These are phyloP conservation scores for Cyathus striatus DNA, from an alignment of 768 basidiomycete genomes.

Conservation along the genomic window DNA sequence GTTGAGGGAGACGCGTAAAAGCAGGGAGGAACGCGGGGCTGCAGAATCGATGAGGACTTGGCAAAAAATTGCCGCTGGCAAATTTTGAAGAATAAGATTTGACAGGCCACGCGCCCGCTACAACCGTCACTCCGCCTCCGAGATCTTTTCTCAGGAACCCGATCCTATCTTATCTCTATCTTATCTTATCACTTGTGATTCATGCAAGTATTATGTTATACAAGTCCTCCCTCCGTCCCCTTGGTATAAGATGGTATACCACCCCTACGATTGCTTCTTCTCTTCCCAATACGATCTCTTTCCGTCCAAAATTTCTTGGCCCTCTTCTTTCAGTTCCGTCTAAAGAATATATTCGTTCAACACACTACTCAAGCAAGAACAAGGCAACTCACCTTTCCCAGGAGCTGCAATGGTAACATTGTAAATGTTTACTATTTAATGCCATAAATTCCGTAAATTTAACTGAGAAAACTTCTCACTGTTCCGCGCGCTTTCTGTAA, in stretches of 20 bases:
- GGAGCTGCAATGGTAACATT: slow-evolving; percentile 17
- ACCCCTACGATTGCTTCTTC: slow-evolving; percentile 7
- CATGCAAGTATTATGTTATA: no score
- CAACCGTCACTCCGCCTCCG: not conserved
- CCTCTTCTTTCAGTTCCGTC: slow-evolving; percentile 45
- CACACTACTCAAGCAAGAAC: not conserved
- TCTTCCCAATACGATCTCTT: slow-evolving; percentile 25
- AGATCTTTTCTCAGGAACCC: not conserved
- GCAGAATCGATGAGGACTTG: not conserved
- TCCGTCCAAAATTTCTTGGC: slow-evolving; percentile 48
- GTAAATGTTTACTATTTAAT: no score
- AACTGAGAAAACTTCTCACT: slow-evolving; percentile 16
- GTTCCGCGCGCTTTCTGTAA: slow-evolving; percentile 39
- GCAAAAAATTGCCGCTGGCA: not conserved
- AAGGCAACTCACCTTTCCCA: slow-evolving; percentile 20
- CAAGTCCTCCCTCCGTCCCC: no score
- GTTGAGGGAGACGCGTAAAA: no score
- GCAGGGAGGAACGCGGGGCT: no score
- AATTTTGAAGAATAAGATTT: not conserved
- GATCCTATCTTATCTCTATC: not conserved
- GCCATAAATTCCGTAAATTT: no score
- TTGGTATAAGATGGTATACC: no score
- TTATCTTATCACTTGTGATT: no score
- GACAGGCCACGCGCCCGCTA: no score
- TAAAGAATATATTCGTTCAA: slow-evolving; percentile 10